Percentiles rank a stretch among this genome's conserved stretches.
Conservation (phyloP, 768 basidiomycete species). For the Agrocybe pediades region DNA sequence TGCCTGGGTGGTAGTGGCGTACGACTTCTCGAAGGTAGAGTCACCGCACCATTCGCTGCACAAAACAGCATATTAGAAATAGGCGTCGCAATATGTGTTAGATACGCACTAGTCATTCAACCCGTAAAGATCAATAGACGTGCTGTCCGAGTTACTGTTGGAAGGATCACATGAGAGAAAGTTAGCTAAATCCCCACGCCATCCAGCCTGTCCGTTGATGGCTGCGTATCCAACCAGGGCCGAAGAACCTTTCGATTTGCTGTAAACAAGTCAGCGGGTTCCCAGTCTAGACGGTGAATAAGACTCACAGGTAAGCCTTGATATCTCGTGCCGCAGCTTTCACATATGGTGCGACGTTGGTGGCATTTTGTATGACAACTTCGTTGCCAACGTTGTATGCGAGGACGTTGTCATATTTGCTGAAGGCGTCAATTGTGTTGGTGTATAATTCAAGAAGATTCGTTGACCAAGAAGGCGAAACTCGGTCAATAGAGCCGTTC, state of each 20-base stretch:
- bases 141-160: slow-evolving; percentile 49
- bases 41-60: slow-evolving; percentile 82
- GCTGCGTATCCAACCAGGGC: slow-evolving; percentile 85
- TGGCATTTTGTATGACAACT: slow-evolving; percentile 54
- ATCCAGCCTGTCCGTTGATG: slow-evolving; percentile 70
- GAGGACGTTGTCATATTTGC: slow-evolving; percentile 86
- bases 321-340: slow-evolving; percentile 91
- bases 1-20: slow-evolving; percentile 52
- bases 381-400: slow-evolving; percentile 94
- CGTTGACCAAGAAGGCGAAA: slow-evolving; percentile 75
- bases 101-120: slow-evolving; percentile 81
- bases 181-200: slow-evolving; percentile 68
- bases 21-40: slow-evolving; percentile 56
- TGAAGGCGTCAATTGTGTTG: slow-evolving; percentile 75
- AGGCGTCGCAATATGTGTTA: not conserved
- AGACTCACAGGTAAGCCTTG: slow-evolving; percentile 77
- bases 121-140: slow-evolving; percentile 83
- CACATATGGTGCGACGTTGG: slow-evolving; percentile 73
- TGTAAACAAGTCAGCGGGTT: slow-evolving; percentile 26
- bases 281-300: not conserved
- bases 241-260: slow-evolving; percentile 62
- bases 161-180: slow-evolving; percentile 79
- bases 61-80: slow-evolving; percentile 6
- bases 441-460: slow-evolving; percentile 81
- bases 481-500: slow-evolving; percentile 83